A percentile compares a stretch with the other conserved stretches of the same genome.
These are phyloP conservation scores for Gleditsia sinensis DNA, from an alignment of 306 rosid genomes.

Conservation along the genomic window DNA sequence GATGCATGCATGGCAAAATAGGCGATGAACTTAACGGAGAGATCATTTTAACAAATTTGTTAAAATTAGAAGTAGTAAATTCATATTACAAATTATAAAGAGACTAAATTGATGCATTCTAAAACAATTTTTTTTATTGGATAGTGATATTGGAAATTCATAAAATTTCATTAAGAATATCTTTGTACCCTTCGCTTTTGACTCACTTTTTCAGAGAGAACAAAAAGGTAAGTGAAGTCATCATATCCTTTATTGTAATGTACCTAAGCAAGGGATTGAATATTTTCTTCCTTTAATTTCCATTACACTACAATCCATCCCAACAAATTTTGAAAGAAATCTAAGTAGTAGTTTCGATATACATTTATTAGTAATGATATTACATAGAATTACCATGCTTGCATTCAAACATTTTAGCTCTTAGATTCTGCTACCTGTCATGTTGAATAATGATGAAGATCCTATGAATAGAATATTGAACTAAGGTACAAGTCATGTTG, in stretches of 20 bases:
- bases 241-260: background rate
- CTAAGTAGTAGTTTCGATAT: background rate
- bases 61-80: too few species aligned
- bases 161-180: background rate
- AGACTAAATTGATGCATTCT: too few species aligned
- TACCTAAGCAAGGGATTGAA: background rate
- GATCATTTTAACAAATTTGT: too few species aligned
- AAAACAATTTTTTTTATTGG: too few species aligned
- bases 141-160: background rate
- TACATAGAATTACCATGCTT: slow-evolving; percentile 1
- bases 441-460: too few species aligned
- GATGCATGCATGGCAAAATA: too few species aligned
- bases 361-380: background rate
- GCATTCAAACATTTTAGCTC: background rate
- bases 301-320: background rate
- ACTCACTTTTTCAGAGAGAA: background rate
- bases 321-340: background rate
- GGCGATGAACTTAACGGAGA: too few species aligned
- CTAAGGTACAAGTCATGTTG: too few species aligned
- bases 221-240: background rate
- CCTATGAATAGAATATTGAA: too few species aligned
- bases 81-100: too few species aligned
- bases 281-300: background rate
- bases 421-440: background rate
- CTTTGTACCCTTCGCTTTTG: background rate